phyloP scores from a whole-genome alignment of 306 rosid genomes.

The Echinosophora koreensis region DNA sequence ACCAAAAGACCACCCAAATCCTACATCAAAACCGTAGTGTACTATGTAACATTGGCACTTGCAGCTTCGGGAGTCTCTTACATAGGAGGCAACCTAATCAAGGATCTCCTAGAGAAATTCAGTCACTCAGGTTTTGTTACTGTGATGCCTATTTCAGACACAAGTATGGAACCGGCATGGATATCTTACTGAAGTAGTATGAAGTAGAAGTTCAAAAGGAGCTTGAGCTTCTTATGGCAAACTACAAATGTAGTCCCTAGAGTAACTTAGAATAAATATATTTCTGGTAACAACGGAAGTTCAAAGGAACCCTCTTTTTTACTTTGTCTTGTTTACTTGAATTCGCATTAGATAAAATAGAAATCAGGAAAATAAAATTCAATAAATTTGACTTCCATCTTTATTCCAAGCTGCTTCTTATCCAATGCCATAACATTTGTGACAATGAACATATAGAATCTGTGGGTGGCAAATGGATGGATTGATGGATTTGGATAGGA shows the following conservation, averaged over 20 bases:
- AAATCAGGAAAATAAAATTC: no score
- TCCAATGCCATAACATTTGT: no score
- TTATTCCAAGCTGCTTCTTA: no score
- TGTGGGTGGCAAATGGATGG: no score
- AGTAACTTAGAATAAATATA: background rate
- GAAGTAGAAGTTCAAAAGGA: background rate
- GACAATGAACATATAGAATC: no score
- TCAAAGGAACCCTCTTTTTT: background rate
- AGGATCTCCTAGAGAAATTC: constrained; percentile 44
- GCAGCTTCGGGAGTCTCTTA: constrained; percentile 47
- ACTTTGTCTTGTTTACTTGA: no score
- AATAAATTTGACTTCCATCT: no score
- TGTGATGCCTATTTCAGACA: constrained; percentile 31
- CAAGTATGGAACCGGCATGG: constrained; percentile 40
- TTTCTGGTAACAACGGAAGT: background rate
- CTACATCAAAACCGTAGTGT: constrained; percentile 41
- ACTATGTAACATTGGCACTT: constrained; percentile 42
- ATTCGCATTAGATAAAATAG: no score
- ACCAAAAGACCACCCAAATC: constrained; percentile 43
- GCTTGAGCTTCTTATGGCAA: background rate
- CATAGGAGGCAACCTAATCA: constrained; percentile 42
- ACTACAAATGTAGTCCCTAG: no score
- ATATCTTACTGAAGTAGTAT: constrained; percentile 25
- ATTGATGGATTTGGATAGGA: no score
- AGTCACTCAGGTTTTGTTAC: constrained; percentile 35